phyloP scores from a whole-genome alignment of 2,329 filamentous ascomycete species.

The Diaporthe eres region DNA sequence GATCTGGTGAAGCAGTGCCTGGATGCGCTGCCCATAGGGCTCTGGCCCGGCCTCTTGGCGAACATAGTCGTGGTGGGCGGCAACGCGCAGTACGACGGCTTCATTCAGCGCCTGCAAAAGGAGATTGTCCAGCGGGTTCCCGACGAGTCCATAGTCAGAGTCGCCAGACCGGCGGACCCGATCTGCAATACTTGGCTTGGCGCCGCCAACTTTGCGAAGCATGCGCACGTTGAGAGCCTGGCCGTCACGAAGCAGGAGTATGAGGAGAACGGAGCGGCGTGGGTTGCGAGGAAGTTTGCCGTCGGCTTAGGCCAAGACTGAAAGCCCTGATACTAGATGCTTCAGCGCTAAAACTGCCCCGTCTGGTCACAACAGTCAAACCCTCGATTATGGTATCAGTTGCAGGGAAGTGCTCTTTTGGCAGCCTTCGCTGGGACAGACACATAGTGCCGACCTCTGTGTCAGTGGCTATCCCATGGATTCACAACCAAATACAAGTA shows the following conservation, averaged over 20 bases:
- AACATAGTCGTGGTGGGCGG: constrained; percentile 94
- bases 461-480: neutral
- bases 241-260: constrained; percentile 92
- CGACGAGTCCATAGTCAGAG: constrained; percentile 82
- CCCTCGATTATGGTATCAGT: no score
- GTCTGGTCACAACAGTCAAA: neutral
- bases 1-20: constrained; percentile 88
- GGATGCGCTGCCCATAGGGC: constrained; percentile 79
- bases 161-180: constrained; percentile 79
- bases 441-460: neutral
- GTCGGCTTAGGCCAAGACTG: constrained; percentile 51
- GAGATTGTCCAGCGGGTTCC: constrained; percentile 81
- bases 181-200: constrained; percentile 88
- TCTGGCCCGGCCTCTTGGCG: constrained; percentile 86
- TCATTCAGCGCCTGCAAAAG: constrained; percentile 82
- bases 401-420: neutral
- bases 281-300: constrained; percentile 81
- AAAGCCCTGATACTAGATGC: neutral
- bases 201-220: constrained; percentile 81
- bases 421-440: neutral
- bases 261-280: constrained; percentile 83
- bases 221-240: constrained; percentile 75
- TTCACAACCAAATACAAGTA: no score
- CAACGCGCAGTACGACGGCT: constrained; percentile 83
- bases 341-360: neutral